phyloP scores from a whole-genome alignment of 331 rosid genomes.

The Malus hybrid region DNA sequence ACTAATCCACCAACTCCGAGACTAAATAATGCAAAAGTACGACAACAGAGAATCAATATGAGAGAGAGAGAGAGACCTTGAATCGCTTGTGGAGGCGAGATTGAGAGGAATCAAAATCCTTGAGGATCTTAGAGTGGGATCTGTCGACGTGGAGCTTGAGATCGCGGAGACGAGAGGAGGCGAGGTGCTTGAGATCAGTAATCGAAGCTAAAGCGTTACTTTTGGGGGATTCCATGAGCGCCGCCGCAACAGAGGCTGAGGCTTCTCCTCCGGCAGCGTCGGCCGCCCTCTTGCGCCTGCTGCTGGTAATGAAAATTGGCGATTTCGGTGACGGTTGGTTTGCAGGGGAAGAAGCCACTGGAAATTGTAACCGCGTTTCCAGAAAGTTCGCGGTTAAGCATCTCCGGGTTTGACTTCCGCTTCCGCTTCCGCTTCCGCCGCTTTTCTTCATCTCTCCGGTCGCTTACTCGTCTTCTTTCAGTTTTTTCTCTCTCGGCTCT shows the following conservation, averaged over 20 bases:
- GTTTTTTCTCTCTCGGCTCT: too few relatives aligned
- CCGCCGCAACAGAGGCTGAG: not conserved
- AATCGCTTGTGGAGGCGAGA: too few relatives aligned
- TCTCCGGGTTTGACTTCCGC: conserved; percentile 17
- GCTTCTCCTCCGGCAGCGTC: conserved; percentile 2
- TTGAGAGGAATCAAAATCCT: too few relatives aligned
- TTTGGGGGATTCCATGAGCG: conserved; percentile 32
- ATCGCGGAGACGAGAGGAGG: conserved; percentile 55
- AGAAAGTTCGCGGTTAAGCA: conserved; percentile 44
- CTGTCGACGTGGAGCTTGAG: conserved; percentile 70
- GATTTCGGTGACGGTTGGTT: conserved; percentile 49
- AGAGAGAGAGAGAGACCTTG: too few relatives aligned
- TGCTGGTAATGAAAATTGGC: conserved; percentile 32
- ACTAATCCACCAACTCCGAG: conserved; percentile 1
- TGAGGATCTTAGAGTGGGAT: conserved; percentile 39
- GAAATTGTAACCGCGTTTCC: conserved; percentile 51
- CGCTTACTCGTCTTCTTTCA: conserved; percentile 22
- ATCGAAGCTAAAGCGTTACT: conserved; percentile 43
- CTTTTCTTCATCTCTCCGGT: conserved; percentile 38
- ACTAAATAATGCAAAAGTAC: too few relatives aligned
- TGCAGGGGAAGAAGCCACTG: conserved; percentile 37
- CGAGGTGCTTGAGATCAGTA: conserved; percentile 64
- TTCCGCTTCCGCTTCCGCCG: not conserved
- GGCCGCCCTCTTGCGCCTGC: conserved; percentile 8
- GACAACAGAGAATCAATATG: too few relatives aligned